Evolutionary conservation across 768 basidiomycete genomes (phyloP).

Genomic region (Boletus fagicola): DNA sequence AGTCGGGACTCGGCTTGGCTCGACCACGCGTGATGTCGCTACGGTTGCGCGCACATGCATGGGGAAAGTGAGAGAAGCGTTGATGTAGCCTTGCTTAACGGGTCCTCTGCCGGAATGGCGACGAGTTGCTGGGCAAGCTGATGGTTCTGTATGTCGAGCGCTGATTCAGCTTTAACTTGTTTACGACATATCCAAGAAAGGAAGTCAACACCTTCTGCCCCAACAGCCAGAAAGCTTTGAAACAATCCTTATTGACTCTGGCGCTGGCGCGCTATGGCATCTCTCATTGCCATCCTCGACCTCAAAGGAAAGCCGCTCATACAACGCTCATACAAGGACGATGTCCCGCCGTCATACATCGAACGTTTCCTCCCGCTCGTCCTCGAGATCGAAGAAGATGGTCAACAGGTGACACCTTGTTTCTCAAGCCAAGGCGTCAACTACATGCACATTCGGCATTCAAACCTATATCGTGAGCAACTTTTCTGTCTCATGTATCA

Average conservation of each 20-base stretch:
- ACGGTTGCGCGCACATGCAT: too few relatives aligned
- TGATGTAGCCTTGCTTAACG: too few relatives aligned
- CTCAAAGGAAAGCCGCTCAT: slow-evolving; percentile 98
- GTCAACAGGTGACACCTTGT: slow-evolving; percentile 93
- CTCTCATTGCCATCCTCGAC: slow-evolving; percentile 90
- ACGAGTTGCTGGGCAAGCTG: not conserved
- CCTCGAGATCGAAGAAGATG: slow-evolving; percentile 96
- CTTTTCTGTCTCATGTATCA: slow-evolving; percentile 11
- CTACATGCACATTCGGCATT: slow-evolving; percentile 98
- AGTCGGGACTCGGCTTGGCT: too few relatives aligned
- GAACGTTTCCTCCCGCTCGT: slow-evolving; percentile 93
- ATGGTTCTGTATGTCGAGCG: not conserved
- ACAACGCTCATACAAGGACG: slow-evolving; percentile 94
- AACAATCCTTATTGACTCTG: not conserved
- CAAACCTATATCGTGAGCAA: slow-evolving; percentile 87
- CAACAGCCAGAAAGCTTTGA: not conserved
- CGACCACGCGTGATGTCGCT: not conserved
- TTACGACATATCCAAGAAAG: slow-evolving; percentile 13
- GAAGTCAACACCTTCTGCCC: slow-evolving; percentile 3
- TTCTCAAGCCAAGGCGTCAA: slow-evolving; percentile 94
- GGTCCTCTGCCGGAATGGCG: too few relatives aligned
- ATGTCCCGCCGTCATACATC: slow-evolving; percentile 84
- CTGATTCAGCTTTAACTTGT: not conserved
- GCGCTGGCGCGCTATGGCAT: slow-evolving; percentile 42
- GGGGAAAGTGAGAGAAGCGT: too few relatives aligned